Conservation (phyloP, 2,329 filamentous ascomycete species). For the Pseudocercospora pini-densiflorae region DNA sequence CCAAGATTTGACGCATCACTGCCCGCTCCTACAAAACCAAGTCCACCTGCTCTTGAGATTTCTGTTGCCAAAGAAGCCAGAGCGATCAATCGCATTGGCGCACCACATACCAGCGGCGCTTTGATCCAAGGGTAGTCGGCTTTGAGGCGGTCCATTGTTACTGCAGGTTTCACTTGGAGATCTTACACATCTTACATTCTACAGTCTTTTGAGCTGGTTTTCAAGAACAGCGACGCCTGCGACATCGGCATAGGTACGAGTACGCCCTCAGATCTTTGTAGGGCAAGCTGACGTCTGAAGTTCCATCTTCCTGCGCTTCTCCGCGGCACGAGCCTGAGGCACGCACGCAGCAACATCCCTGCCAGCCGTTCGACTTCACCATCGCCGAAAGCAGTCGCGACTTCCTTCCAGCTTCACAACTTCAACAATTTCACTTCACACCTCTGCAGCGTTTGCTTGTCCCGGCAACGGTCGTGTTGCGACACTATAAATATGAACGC, state of each 20-base stretch:
- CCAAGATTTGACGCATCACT: constrained; percentile 45
- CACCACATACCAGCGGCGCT: constrained; percentile 62
- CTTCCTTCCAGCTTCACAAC: constrained; percentile 9
- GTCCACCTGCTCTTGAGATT: constrained; percentile 59
- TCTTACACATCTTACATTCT: background rate
- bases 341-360: constrained; percentile 7
- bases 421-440: background rate
- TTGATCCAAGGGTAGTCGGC: constrained; percentile 62
- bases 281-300: constrained; percentile 13
- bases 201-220: background rate
- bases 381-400: constrained; percentile 7
- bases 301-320: background rate
- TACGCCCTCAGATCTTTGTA: background rate
- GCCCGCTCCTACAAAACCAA: constrained; percentile 53
- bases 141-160: constrained; percentile 29
- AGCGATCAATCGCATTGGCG: constrained; percentile 71
- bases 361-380: constrained; percentile 9
- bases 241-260: constrained; percentile 20
- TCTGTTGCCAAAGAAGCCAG: constrained; percentile 62
- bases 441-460: background rate
- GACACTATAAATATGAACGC: constrained; percentile 54
- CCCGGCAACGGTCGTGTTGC: constrained; percentile 20
- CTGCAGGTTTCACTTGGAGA: background rate
- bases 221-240: constrained; percentile 4
- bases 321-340: constrained; percentile 10